Base-by-base conservation (phyloP, 257 asterid genomes). In the Osmanthus fragrans region DNA sequence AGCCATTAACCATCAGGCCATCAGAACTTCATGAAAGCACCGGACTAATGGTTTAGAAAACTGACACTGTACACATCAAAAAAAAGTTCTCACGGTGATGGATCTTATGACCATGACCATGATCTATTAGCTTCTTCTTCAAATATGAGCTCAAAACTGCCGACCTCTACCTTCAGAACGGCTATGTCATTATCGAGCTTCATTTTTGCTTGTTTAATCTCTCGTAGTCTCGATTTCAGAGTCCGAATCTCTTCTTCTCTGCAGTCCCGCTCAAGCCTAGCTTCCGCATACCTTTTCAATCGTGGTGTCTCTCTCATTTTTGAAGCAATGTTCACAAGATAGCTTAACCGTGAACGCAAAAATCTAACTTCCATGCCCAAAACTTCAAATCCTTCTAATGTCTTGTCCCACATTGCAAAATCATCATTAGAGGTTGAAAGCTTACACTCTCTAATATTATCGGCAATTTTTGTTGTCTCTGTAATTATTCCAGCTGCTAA, bases 341-440 rank as follows among this genome's bases (percentile, higher is more conserved):
- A 6, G 5, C 9, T 42, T 23, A 45, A 11, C 29, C 76, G 39
- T 16, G 60, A 32, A 32, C 65, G 76, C 54, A 72, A 23, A 72
- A 72, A 72, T 7, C 76, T 64, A 45, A 72, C 76, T 3, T 45
- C 64, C 76, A 72, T 45, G 64, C 76, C 76, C 19, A 72, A 47
- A 11, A 21, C 29, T 64, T 72, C 42, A 5, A 72, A 11, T 15
- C 39, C 34, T 47, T 47, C 23, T 42, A 72, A 34, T 16, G 64
- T 72, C 64, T 23, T 72, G 36, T 72, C 65, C 76, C 76, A 72
- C 25, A 5, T 25, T 25, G 37, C 65, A 23, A 72, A 42, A 47
- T 72, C 64, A 1, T 23, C 65, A 12, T 7, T 27, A 40, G 64
- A 42, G 18, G 76, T 72, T 12, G 36, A 25, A 29, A 72, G 37